A percentile compares a stretch with the other conserved stretches of the same genome.
Conservation (phyloP, 345 rosid species). For the Passiflora organensis region DNA sequence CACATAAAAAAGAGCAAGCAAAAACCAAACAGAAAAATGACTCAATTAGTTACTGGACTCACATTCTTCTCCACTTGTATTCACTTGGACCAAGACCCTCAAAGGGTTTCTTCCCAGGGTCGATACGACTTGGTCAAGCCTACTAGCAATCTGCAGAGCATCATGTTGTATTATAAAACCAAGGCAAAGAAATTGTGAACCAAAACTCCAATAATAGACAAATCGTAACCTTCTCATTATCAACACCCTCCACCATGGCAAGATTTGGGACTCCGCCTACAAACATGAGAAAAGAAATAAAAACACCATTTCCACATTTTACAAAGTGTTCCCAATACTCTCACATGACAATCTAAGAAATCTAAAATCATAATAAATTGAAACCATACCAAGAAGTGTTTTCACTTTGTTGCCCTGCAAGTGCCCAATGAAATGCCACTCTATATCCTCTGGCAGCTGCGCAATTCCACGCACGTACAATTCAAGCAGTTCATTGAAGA, state of each 20-base stretch:
- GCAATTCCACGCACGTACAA: not conserved
- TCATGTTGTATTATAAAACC: not conserved
- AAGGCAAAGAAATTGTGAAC: not conserved
- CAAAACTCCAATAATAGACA: not conserved
- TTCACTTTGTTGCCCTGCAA: slow-evolving; percentile 93
- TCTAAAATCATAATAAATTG: not conserved
- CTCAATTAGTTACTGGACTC: slow-evolving; percentile 25
- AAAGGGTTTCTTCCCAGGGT: slow-evolving; percentile 73
- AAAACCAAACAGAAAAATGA: no score
- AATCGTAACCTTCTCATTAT: slow-evolving; percentile 63
- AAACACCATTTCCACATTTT: not conserved
- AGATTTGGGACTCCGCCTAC: slow-evolving; percentile 85
- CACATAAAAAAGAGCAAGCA: no score
- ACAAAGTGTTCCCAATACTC: not conserved
- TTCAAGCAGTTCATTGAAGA: not conserved
- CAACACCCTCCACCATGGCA: slow-evolving; percentile 67
- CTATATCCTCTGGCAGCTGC: slow-evolving; percentile 80
- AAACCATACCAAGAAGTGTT: slow-evolving; percentile 54
- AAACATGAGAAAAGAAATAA: slow-evolving; percentile 8
- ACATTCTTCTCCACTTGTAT: slow-evolving; percentile 93
- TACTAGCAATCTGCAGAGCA: slow-evolving; percentile 60
- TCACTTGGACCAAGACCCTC: slow-evolving; percentile 86
- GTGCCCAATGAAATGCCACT: slow-evolving; percentile 91
- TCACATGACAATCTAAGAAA: not conserved
- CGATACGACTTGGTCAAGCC: slow-evolving; percentile 68